Evolutionary conservation across 805 yeast genomes (phyloP).

Genomic region (Candida gorgasii): DNA sequence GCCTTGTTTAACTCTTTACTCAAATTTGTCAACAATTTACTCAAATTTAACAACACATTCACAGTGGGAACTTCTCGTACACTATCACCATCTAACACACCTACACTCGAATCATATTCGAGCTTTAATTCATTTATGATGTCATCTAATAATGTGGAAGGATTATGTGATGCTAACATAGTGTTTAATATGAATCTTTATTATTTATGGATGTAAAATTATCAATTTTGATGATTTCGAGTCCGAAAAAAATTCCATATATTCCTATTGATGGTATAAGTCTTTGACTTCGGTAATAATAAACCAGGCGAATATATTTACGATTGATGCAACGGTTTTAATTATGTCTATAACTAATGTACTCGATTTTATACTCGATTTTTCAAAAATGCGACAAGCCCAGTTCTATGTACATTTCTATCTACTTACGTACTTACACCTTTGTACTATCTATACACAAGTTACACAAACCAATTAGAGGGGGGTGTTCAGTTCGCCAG

Average conservation of each 20-base stretch:
- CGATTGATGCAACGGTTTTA: background rate
- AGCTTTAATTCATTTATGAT: conserved; percentile 54
- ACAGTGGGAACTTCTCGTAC: conserved; percentile 44
- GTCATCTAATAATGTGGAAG: conserved; percentile 48
- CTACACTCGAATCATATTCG: conserved; percentile 58
- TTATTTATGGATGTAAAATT: background rate
- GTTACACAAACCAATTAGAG: too few relatives aligned
- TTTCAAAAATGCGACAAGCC: background rate
- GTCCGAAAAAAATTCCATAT: background rate
- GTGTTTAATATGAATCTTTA: background rate
- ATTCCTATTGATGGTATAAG: background rate
- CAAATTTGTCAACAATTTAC: conserved; percentile 42
- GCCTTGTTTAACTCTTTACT: conserved; percentile 38
- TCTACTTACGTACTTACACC: conserved; percentile 13
- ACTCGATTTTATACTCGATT: background rate
- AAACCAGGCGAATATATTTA: too few relatives aligned
- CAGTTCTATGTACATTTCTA: too few relatives aligned
- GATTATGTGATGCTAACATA: conserved; percentile 4
- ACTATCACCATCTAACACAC: conserved; percentile 60
- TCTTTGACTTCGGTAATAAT: background rate
- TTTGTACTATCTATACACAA: too few relatives aligned
- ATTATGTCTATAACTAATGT: background rate
- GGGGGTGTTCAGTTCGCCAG: too few relatives aligned
- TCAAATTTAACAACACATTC: conserved; percentile 45
- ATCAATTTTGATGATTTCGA: background rate